phyloP scores from a whole-genome alignment of 768 basidiomycete genomes.

The Hericium rajendrae region DNA sequence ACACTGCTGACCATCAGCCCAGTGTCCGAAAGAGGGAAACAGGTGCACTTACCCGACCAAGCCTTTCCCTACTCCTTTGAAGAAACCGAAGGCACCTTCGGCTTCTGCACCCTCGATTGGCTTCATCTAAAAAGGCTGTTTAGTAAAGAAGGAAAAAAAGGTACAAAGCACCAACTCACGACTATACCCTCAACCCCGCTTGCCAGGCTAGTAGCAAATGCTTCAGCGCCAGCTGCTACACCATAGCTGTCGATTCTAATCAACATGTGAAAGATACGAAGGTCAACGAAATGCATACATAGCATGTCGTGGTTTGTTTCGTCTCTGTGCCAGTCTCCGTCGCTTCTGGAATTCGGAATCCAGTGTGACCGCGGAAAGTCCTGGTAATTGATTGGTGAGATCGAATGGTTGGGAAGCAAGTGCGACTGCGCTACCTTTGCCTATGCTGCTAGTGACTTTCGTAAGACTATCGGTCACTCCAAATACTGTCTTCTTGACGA shows the following conservation, averaged over 20 bases:
- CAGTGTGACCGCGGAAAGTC: conserved; percentile 92
- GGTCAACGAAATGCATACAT: conserved; percentile 43
- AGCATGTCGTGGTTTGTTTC: conserved; percentile 94
- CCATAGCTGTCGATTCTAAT: conserved; percentile 58
- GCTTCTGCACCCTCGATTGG: conserved; percentile 95
- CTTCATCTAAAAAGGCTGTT: conserved; percentile 54
- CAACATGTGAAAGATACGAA: not conserved
- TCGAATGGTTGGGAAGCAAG: not conserved
- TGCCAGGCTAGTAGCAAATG: conserved; percentile 85
- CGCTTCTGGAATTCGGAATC: conserved; percentile 92
- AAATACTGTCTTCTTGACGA: conserved; percentile 98
- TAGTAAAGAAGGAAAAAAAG: not conserved
- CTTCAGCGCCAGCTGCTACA: conserved; percentile 90
- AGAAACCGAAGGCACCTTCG: conserved; percentile 91
- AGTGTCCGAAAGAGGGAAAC: not conserved
- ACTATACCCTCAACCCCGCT: conserved; percentile 95
- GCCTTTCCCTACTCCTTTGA: conserved; percentile 96
- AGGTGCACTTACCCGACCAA: conserved; percentile 66
- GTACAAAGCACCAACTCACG: conserved; percentile 32
- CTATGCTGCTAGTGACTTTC: conserved; percentile 96
- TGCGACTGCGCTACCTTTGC: conserved; percentile 58
- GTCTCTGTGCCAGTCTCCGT: conserved; percentile 77
- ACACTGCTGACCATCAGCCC: conserved; percentile 36
- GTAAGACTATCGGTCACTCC: conserved; percentile 93
- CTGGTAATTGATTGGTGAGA: conserved; percentile 28